Evolutionary conservation across 257 asterid species (phyloP).

Genomic region (Lithospermum erythrorhizon): DNA sequence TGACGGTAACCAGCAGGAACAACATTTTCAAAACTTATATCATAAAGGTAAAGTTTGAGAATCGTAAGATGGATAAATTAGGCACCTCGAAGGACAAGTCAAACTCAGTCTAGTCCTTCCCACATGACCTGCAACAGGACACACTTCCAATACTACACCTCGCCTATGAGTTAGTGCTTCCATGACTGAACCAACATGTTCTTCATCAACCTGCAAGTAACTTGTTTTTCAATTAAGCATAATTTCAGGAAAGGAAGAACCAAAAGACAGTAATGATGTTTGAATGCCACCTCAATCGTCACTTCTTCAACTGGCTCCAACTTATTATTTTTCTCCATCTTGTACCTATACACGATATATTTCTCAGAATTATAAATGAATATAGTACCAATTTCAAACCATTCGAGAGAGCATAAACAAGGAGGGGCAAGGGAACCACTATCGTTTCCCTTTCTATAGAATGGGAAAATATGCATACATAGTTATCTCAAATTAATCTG

Average conservation of each 20-base stretch:
- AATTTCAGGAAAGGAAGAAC: constrained; percentile 7
- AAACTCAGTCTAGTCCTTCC: constrained; percentile 85
- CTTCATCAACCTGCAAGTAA: constrained; percentile 69
- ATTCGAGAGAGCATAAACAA: not conserved
- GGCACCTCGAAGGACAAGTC: constrained; percentile 91
- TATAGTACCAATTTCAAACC: not conserved
- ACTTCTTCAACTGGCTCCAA: constrained; percentile 99
- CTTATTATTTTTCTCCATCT: constrained; percentile 58
- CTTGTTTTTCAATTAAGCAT: constrained; percentile 15
- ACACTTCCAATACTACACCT: constrained; percentile 88
- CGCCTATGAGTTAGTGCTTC: constrained; percentile 96
- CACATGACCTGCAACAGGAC: constrained; percentile 85
- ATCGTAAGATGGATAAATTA: constrained; percentile 13
- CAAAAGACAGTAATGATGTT: constrained; percentile 6
- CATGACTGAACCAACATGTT: constrained; percentile 89
- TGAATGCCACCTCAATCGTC: constrained; percentile 67
- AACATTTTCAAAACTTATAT: too few species aligned
- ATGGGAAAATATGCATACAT: too few species aligned
- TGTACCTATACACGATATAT: constrained; percentile 44
- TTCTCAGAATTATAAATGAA: not conserved
- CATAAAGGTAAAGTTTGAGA: constrained; percentile 1
- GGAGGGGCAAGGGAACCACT: not conserved
- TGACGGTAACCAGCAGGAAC: too few species aligned
- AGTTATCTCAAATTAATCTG: not conserved
- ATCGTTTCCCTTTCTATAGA: too few species aligned